phyloP scores from a whole-genome alignment of 2,329 filamentous ascomycete genomes.

The Pseudofabraea citricarpa region DNA sequence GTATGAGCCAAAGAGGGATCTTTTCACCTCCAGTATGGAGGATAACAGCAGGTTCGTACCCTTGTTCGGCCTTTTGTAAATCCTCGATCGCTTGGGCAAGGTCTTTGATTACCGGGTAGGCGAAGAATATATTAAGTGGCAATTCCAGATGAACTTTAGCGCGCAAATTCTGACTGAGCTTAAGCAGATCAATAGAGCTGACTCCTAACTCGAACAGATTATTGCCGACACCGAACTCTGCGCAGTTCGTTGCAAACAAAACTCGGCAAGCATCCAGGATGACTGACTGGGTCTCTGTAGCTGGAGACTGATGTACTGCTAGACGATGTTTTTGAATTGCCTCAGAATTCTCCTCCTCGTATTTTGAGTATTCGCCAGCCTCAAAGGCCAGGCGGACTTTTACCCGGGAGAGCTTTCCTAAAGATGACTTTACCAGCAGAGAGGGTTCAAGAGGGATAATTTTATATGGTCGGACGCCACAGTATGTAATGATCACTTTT shows the following conservation, averaged over 20 bases:
- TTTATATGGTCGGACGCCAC: slow-evolving; percentile 19
- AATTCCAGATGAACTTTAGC: slow-evolving; percentile 27
- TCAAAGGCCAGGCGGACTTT: slow-evolving; percentile 29
- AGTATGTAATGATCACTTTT: slow-evolving; percentile 15
- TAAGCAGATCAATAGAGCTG: slow-evolving; percentile 19
- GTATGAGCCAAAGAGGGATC: slow-evolving; percentile 35
- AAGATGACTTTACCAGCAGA: slow-evolving; percentile 29
- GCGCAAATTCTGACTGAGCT: slow-evolving; percentile 11
- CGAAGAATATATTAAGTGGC: slow-evolving; percentile 32
- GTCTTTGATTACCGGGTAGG: slow-evolving; percentile 24
- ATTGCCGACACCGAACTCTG: slow-evolving; percentile 14
- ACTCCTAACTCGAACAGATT: slow-evolving; percentile 28
- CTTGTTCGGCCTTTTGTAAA: slow-evolving; percentile 17
- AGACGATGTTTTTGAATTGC: slow-evolving; percentile 13
- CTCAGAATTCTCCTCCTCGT: slow-evolving; percentile 8
- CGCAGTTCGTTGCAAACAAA: slow-evolving; percentile 9
- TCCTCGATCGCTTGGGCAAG: slow-evolving; percentile 24
- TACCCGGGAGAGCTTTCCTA: slow-evolving; percentile 36
- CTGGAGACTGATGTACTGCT: slow-evolving; percentile 14
- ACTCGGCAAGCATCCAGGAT: slow-evolving; percentile 16
- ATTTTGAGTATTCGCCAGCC: slow-evolving; percentile 22
- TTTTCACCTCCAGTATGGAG: slow-evolving; percentile 28
- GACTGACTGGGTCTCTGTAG: slow-evolving; percentile 12
- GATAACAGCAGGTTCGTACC: slow-evolving; percentile 31
- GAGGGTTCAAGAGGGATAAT: slow-evolving; percentile 23